Conservation (phyloP, 495 filamentous ascomycete genomes). For the Geoglossum glabrum region DNA sequence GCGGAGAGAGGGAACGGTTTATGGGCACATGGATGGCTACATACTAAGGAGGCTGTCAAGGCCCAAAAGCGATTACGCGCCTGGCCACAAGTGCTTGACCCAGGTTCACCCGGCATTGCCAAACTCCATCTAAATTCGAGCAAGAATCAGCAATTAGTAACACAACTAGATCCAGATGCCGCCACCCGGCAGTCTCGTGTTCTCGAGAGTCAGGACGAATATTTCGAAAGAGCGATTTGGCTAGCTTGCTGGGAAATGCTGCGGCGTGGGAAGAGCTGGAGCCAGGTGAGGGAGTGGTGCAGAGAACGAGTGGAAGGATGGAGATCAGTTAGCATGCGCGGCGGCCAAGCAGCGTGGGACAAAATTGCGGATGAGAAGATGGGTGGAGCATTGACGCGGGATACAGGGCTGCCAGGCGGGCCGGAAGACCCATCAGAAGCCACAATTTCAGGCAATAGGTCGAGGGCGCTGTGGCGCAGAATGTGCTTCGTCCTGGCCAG, state of each 20-base stretch:
- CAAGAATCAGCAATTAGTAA: conserved; percentile 45
- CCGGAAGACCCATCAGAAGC: conserved; percentile 8
- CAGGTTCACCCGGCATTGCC: conserved; percentile 31
- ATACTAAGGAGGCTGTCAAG: conserved; percentile 80
- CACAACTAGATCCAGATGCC: conserved; percentile 90
- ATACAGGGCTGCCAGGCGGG: not conserved
- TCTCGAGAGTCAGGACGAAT: conserved; percentile 61
- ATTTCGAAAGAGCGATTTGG: conserved; percentile 75
- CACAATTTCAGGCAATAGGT: conserved; percentile 12
- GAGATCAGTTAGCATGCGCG: conserved; percentile 53
- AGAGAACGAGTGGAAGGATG: conserved; percentile 59
- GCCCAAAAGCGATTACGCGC: conserved; percentile 56
- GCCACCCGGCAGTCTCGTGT: conserved; percentile 50
- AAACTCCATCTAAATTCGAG: conserved; percentile 34
- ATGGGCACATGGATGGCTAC: conserved; percentile 74
- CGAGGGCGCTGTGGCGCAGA: conserved; percentile 51
- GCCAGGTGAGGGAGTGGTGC: conserved; percentile 63
- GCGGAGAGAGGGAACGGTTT: conserved; percentile 44
- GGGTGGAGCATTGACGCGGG: conserved; percentile 13
- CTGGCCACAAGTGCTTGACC: conserved; percentile 43
- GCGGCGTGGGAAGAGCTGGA: conserved; percentile 50
- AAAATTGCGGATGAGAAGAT: conserved; percentile 10
- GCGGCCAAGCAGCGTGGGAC: conserved; percentile 26
- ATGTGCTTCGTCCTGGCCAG: conserved; percentile 62
- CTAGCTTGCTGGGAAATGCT: conserved; percentile 76